These are phyloP conservation scores for Blastobotrys peoriensis DNA, from an alignment of 805 yeast species.

Conservation along the genomic window DNA sequence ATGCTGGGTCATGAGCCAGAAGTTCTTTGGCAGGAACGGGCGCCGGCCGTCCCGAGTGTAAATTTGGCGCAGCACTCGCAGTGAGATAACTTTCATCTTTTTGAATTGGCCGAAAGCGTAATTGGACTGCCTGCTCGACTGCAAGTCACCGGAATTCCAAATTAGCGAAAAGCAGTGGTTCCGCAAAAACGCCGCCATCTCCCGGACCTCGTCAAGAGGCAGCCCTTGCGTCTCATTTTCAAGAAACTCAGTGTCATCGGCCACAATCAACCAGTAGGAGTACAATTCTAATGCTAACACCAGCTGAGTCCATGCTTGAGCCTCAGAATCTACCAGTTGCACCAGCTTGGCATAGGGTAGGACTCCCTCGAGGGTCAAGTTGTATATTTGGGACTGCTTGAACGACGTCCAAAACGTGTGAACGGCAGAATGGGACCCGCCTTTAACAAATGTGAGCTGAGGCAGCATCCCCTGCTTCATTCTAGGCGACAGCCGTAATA, in stretches of 20 bases:
- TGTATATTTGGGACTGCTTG: slow-evolving; percentile 8
- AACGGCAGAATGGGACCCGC: slow-evolving; percentile 12
- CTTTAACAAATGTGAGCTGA: slow-evolving; percentile 13
- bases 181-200: slow-evolving; percentile 45
- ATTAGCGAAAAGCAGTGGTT: slow-evolving; percentile 45
- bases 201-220: slow-evolving; percentile 32
- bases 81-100: slow-evolving; percentile 33
- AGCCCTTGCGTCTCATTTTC: slow-evolving; percentile 37
- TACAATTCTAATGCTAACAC: slow-evolving; percentile 53
- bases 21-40: slow-evolving; percentile 38
- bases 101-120: slow-evolving; percentile 6
- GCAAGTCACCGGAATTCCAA: slow-evolving; percentile 30
- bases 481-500: slow-evolving; percentile 15
- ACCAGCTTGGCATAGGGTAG: background rate
- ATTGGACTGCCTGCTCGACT: slow-evolving; percentile 1
- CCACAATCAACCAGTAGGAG: slow-evolving; percentile 60
- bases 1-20: slow-evolving; percentile 47
- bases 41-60: slow-evolving; percentile 62
- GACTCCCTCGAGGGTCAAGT: slow-evolving; percentile 4
- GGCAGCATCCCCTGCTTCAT: slow-evolving; percentile 14
- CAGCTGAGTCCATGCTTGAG: slow-evolving; percentile 29
- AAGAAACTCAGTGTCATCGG: slow-evolving; percentile 59
- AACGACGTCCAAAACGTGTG: slow-evolving; percentile 16
- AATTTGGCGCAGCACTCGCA: slow-evolving; percentile 56
- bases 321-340: background rate